Evolutionary conservation across 2,329 filamentous ascomycete species (phyloP).

Genomic region (Alternaria dauci): DNA sequence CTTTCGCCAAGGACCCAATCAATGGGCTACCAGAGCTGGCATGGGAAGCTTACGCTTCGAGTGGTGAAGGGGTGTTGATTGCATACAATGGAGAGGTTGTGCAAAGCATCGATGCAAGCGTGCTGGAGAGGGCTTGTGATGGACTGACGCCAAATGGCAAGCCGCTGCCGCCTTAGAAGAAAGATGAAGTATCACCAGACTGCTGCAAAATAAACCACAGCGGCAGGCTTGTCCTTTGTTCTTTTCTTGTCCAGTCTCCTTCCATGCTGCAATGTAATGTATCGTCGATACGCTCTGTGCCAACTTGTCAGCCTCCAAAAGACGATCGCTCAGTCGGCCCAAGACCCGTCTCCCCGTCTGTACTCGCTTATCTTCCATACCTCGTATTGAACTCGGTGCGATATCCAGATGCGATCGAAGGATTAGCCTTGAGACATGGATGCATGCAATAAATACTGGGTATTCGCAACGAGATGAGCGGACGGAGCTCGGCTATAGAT

Average conservation of each 20-base stretch:
- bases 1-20: constrained; percentile 47
- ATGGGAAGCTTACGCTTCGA: constrained; percentile 44
- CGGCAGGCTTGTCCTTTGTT: not conserved
- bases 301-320: not conserved
- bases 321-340: not conserved
- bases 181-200: not conserved
- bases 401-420: not conserved
- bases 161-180: constrained; percentile 10
- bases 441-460: not conserved
- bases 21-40: constrained; percentile 41
- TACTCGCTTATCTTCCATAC: not conserved
- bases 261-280: not conserved
- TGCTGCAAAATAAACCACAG: not conserved
- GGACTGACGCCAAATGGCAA: constrained; percentile 12
- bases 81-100: constrained; percentile 25
- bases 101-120: constrained; percentile 28
- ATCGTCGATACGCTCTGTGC: not conserved
- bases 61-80: constrained; percentile 35
- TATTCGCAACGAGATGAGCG: constrained; percentile 71
- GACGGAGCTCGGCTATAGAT: constrained; percentile 68
- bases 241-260: no score
- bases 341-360: not conserved
- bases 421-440: not conserved
- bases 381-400: not conserved
- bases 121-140: constrained; percentile 32